phyloP scores from a whole-genome alignment of 2,329 filamentous ascomycete species.

The Botrytis hyacinthi region DNA sequence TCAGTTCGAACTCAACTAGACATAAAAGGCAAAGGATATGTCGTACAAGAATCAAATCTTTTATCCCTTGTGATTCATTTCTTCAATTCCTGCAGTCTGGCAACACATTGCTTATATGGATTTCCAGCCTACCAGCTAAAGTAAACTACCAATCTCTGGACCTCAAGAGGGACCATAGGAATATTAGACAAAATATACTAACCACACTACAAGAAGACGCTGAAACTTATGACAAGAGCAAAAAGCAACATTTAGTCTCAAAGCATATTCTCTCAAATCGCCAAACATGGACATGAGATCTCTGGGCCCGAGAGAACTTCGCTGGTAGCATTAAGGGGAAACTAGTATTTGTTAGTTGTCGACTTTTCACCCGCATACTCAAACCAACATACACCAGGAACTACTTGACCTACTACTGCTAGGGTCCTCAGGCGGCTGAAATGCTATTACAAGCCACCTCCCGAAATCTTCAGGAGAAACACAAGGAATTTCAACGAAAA shows the following conservation, averaged over 20 bases:
- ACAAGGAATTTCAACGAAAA: not conserved
- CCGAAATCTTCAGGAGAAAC: accelerated
- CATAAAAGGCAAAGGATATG: too few relatives aligned
- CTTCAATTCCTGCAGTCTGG: too few relatives aligned
- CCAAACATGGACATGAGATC: accelerated
- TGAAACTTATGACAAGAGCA: too few relatives aligned
- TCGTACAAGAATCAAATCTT: too few relatives aligned
- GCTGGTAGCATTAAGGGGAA: too few relatives aligned
- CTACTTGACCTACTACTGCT: not conserved
- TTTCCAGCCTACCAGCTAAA: not conserved
- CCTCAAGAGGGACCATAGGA: not conserved
- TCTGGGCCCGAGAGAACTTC: too few relatives aligned
- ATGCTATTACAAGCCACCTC: not conserved
- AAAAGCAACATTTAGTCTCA: too few relatives aligned
- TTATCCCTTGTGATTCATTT: too few relatives aligned
- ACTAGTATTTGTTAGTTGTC: too few relatives aligned
- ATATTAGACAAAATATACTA: not conserved
- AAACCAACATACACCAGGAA: not conserved
- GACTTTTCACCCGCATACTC: not conserved
- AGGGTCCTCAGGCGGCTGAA: not conserved
- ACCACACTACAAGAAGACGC: not conserved
- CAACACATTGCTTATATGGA: too few relatives aligned
- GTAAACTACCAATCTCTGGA: accelerated
- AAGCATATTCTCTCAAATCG: too few relatives aligned
- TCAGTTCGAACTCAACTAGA: too few relatives aligned